Base-by-base conservation (phyloP, 306 rosid genomes). In the Citrullus colocynthis region DNA sequence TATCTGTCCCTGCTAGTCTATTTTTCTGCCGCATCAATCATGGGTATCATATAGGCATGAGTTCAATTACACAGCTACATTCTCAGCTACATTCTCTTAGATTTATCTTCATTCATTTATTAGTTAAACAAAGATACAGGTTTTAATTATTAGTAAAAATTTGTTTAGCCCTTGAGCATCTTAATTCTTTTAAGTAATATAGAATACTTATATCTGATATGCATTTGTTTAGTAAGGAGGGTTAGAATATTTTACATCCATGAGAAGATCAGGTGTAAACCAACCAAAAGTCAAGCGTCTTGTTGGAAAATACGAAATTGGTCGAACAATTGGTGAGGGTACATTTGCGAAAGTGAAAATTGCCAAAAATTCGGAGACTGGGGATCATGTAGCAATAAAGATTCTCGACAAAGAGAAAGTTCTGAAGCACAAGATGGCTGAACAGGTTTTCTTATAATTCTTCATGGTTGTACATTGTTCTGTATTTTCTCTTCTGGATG, bases 401-500 rank as follows among this genome's bases (percentile, higher is more conserved):
- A 95, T 95, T 80, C 93, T 95, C 64, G 97, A 95, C 85, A 95
- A 92, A 82, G 99, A 90, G 84, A 95, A 95, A 86, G 97, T 92
- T 86, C 97, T 95, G 80, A 95, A 88, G 83, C 97, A 95, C 89
- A 95, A 92, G 86, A 92, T 95, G 96, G 93, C 99, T 81, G 99
- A 95, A 55, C 99, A 92, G 97, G 99, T 93, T 48, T 59, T 63
- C 78, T 71, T 63, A 36, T 17, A 4, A 16, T 79, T 69, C 3
- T 72, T 73, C 44, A 48, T 58, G 0, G 20, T 69, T 75, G 62
- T 60, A 30, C 15, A 24, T 51, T 59, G 64, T 61, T 70, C 49
- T 21, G 42, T 45, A 12, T 77, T 56, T 9, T 44, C 69, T 41
- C 34, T 51, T 49, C 15, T 36, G 39, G 44, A 12, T 75, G 59